These are phyloP conservation scores for Aschersonia sp. DNA, from an alignment of 2,329 filamentous ascomycete genomes.

Conservation along the genomic window DNA sequence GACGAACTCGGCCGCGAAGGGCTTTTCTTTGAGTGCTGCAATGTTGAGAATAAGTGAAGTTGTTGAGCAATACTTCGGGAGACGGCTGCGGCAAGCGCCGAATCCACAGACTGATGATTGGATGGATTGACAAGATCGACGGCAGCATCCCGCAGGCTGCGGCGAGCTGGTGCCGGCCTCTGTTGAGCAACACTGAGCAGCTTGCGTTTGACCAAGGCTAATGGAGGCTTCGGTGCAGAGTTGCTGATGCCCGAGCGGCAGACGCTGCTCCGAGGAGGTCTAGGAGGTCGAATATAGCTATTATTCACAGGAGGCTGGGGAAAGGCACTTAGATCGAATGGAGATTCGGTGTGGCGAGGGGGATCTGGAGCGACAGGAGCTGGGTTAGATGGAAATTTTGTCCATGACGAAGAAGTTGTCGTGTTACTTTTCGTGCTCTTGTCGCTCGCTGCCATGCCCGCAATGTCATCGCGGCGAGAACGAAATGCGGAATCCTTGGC, in stretches of 20 bases:
- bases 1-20: not conserved
- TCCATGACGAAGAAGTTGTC: not conserved
- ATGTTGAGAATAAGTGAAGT: constrained; percentile 22
- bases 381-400: not conserved
- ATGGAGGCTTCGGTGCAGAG: constrained; percentile 3
- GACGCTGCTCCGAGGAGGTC: not conserved
- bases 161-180: constrained; percentile 1
- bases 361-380: not conserved
- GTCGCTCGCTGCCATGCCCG: not conserved
- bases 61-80: constrained; percentile 31
- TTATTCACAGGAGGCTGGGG: constrained; percentile 8
- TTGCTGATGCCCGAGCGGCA: not conserved
- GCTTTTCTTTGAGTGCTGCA: not conserved
- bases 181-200: constrained; percentile 1
- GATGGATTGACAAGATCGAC: constrained; percentile 7
- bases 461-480: not conserved
- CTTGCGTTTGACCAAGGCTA: constrained; percentile 1
- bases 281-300: not conserved
- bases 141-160: constrained; percentile 7
- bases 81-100: constrained; percentile 27
- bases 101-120: constrained; percentile 19
- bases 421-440: not conserved
- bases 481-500: not conserved
- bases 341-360: constrained; percentile 6
- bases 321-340: constrained; percentile 10